Evolutionary conservation across 805 yeast species (phyloP), one percentile per base, ranked within the genome.

Genomic region (Metschnikowia kunwiensis): DNA sequence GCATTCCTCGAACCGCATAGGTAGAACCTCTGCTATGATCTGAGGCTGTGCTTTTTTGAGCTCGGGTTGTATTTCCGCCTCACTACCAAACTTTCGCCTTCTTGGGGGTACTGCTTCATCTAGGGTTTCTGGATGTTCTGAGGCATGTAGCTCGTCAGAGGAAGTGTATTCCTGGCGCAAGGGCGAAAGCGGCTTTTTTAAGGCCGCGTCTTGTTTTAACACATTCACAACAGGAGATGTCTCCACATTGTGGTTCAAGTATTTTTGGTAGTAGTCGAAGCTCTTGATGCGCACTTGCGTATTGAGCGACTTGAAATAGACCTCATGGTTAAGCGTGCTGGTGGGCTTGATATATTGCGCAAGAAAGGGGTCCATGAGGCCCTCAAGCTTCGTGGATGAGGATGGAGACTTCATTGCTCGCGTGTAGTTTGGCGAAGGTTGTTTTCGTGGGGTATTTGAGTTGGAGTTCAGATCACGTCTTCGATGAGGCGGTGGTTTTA

Each of bases 1-100:
- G 51, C 95, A 84, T 27, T 77, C 69, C 45, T 76, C 74, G 60
- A 81, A 88, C 36, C 71, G 62, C 10, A 43, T 35, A 2, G 84
- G 83, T 9, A 79, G 60, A 14, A 23, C 18, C 25, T 45, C 34
- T 7, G 42, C 38, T 6, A 26, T 30, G 10, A 47, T 42, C 27
- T 40, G 42, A 11, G 51, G 41, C 15, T 47, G 53, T 5, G 37
- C 22, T 21, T 47, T 47, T 13, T 49, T 49, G 15, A 27, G 13
- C 2, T 38, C 41, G 7, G 26, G 32, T n/a, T 39, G 38, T 3
- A 33, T 13, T 2, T 20, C 10, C 1, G 41, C 10, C 15, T 34
- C 49, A 14, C 15, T 31, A 12, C 30, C 39, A 3, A 27, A 20
- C 14, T 37, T 34, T 9, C 48, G 43, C 10, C 50, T 31, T 27